A percentile compares a stretch with the other conserved stretches of the same genome.
phyloP scores from a whole-genome alignment of 129 eudicot genomes.

The Solidago caesia region DNA sequence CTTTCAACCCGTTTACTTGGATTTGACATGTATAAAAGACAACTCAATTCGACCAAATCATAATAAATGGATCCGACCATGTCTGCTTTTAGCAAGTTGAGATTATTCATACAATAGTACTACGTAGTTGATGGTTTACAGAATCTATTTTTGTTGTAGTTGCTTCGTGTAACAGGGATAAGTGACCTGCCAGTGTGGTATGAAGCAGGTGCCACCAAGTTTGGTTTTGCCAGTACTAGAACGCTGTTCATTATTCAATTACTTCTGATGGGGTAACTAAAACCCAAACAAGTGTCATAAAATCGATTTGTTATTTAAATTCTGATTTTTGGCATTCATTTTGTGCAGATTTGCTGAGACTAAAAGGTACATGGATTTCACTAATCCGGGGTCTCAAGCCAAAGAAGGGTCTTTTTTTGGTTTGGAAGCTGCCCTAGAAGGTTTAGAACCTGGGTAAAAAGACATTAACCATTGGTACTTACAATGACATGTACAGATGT shows the following conservation, averaged over 20 bases:
- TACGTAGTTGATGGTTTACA: neutral
- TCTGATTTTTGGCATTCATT: neutral
- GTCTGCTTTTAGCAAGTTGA: neutral
- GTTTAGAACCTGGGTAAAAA: constrained; percentile 84
- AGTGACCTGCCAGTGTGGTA: constrained; percentile 88
- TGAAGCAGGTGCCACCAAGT: constrained; percentile 95
- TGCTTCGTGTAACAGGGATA: constrained; percentile 83
- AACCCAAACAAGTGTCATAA: neutral
- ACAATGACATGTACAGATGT: neutral
- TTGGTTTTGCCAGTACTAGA: constrained; percentile 77
- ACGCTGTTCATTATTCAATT: constrained; percentile 75
- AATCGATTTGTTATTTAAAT: neutral
- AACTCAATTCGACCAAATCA: neutral
- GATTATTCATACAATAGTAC: neutral
- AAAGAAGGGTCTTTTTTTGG: constrained; percentile 89
- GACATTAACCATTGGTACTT: neutral
- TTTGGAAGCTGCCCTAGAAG: constrained; percentile 77
- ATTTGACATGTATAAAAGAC: neutral
- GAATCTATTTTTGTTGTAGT: constrained; percentile 42
- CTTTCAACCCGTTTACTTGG: neutral
- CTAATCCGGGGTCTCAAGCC: constrained; percentile 88
- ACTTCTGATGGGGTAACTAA: constrained; percentile 79
- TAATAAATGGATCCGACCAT: neutral
- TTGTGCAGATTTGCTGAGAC: constrained; percentile 80
- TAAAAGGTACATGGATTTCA: constrained; percentile 86